These are phyloP conservation scores for Aspergillus incahuasiensis DNA, from an alignment of 495 filamentous ascomycete species.

Conservation along the genomic window DNA sequence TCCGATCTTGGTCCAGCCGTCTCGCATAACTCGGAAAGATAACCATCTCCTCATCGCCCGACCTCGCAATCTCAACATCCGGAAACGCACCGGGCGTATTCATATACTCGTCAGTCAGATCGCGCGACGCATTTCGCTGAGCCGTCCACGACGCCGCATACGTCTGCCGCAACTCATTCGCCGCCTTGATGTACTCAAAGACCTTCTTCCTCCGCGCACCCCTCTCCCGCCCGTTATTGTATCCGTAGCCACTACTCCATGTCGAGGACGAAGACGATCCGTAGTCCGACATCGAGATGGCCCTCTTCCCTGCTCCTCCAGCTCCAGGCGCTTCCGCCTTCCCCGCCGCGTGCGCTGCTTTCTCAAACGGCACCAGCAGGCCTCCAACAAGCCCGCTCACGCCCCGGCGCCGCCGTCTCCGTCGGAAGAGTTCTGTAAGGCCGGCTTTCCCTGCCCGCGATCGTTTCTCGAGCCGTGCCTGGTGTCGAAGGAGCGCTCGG, in stretches of 20 bases:
- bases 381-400: background rate
- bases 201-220: constrained; percentile 74
- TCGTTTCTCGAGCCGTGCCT: constrained; percentile 46
- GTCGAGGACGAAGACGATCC: constrained; percentile 23
- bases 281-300: constrained; percentile 39
- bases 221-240: constrained; percentile 42
- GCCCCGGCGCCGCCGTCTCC: constrained; percentile 30
- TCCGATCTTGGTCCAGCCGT: constrained; percentile 45
- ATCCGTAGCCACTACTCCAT: constrained; percentile 18
- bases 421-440: constrained; percentile 46
- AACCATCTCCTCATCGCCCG: constrained; percentile 86
- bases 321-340: constrained; percentile 9
- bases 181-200: constrained; percentile 79
- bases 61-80: constrained; percentile 70
- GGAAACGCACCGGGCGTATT: constrained; percentile 75
- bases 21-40: constrained; percentile 89
- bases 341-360: constrained; percentile 9
- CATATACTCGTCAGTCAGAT: constrained; percentile 50
- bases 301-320: background rate
- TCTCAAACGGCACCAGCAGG: constrained; percentile 5
- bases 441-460: constrained; percentile 27
- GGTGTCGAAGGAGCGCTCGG: constrained; percentile 60
- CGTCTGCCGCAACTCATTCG: constrained; percentile 83
- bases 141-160: constrained; percentile 59
- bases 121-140: constrained; percentile 42